phyloP scores from a whole-genome alignment of 192 early-diverging fungal species.

The Coemansia asiatica region DNA sequence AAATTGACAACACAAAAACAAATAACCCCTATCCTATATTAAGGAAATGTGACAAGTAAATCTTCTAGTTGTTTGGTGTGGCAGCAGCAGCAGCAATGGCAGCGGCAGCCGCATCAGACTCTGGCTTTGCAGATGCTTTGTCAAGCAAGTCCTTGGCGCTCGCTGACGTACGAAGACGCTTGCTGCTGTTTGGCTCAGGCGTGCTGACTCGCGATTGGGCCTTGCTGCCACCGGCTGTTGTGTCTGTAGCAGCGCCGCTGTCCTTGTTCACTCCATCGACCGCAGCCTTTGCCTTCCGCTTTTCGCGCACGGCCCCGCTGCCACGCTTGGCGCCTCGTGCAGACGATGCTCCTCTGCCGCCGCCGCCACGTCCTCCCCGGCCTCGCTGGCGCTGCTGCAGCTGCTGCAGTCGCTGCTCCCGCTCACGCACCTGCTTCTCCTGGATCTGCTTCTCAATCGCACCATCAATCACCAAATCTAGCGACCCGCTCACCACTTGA shows the following conservation, averaged over 20 bases:
- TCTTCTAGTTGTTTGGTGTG: not conserved
- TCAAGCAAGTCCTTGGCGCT: slow-evolving; percentile 1
- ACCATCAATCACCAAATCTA: slow-evolving; percentile 25
- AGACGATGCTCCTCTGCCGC: slow-evolving; percentile 10
- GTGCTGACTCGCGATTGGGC: slow-evolving; percentile 33
- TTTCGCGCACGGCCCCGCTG: slow-evolving; percentile 28
- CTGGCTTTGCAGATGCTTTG: not conserved
- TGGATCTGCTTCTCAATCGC: slow-evolving; percentile 18
- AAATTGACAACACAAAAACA: no score
- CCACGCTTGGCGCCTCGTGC: slow-evolving; percentile 32
- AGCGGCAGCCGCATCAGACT: not conserved
- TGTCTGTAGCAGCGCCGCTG: not conserved
- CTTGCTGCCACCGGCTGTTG: slow-evolving; percentile 14
- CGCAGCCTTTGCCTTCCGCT: slow-evolving; percentile 44
- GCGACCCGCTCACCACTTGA: not conserved
- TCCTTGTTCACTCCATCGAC: slow-evolving; percentile 18
- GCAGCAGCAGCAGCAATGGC: not conserved
- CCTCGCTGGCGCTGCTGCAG: slow-evolving; percentile 26
- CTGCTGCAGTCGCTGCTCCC: slow-evolving; percentile 14
- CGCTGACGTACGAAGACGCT: slow-evolving; percentile 18
- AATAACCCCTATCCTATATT: not conserved
- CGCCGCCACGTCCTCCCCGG: slow-evolving; percentile 17
- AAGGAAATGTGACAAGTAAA: not conserved
- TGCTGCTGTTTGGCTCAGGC: slow-evolving; percentile 27
- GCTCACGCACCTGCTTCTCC: slow-evolving; percentile 7